phyloP scores from a whole-genome alignment of 2,329 filamentous ascomycete species.

The Phyllosticta citriasiana region DNA sequence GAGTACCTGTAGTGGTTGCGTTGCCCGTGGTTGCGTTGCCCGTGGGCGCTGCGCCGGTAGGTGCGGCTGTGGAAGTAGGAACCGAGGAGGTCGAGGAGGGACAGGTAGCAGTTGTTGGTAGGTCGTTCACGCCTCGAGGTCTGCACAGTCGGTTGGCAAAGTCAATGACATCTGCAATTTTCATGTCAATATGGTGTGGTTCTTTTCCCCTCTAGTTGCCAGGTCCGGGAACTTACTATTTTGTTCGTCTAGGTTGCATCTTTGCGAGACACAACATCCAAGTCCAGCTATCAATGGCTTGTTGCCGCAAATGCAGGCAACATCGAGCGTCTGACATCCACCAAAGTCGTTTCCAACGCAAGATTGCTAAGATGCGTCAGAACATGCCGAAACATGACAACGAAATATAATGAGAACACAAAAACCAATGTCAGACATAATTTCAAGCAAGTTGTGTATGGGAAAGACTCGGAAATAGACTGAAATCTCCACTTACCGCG shows the following conservation, averaged over 20 bases:
- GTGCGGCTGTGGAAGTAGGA: slow-evolving; percentile 7
- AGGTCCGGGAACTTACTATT: slow-evolving; percentile 17
- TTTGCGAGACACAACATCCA: slow-evolving; percentile 32
- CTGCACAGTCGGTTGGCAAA: slow-evolving; percentile 33
- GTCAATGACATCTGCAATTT: slow-evolving; percentile 27
- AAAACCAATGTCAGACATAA: no score
- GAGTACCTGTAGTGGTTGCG: background rate
- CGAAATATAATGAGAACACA: no score
- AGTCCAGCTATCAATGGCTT: slow-evolving; percentile 24
- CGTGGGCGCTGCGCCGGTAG: background rate
- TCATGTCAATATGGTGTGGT: background rate
- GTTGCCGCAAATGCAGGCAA: slow-evolving; percentile 35
- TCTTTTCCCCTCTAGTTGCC: no score
- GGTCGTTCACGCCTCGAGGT: slow-evolving; percentile 26
- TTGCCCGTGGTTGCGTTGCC: background rate
- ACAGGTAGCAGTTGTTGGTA: slow-evolving; percentile 30
- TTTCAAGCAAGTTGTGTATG: background rate
- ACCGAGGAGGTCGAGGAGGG: slow-evolving; percentile 17
- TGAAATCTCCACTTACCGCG: slow-evolving; percentile 16
- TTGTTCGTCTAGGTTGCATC: slow-evolving; percentile 25
- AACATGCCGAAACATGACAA: no score
- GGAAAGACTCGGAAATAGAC: background rate
- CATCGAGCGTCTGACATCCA: slow-evolving; percentile 28
- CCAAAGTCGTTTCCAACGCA: slow-evolving; percentile 30
- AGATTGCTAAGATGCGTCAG: slow-evolving; percentile 14